Evolutionary conservation across 2,329 filamentous ascomycete species (phyloP), one percentile per base, ranked within the genome.

Genomic region (Macrophomina pseudophaseolina): DNA sequence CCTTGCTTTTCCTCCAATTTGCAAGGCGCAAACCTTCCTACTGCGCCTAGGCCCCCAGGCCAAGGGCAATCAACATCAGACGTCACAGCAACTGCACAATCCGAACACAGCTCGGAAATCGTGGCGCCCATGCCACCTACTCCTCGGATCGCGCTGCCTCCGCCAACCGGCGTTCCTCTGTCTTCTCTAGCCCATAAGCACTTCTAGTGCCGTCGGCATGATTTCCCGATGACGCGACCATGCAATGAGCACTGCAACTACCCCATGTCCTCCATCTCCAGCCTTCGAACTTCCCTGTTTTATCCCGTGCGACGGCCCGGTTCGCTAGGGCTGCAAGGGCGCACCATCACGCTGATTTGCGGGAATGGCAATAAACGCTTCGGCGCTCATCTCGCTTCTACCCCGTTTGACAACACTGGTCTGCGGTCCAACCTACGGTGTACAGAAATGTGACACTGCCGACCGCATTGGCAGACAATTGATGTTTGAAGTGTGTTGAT

Each of bases 381-480:
- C 51, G 51, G 51, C 51, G 30, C 42, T 60, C 56, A 60, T 60
- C 18, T 60, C 56, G 56, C 35, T 48, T 60, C 54, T 32, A 23
- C 49, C 56, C 44, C 35, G 58, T 16, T 48, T 49, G 58, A 49
- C 56, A 14, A 18, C 38, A 18, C 14, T 38, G 18, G 16, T 32
- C 14, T 7, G 6, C 51, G 32, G 30, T 38, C 8, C 7, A 23
- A 23, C 23, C 23, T 23, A 23, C 23, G 23, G 23, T 23, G 23
- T 3, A 3, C 23, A 23, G 23, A 23, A 23, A 23, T 23, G 23
- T 23, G 23, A 23, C 23, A 23, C 23, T 23, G 23, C 23, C 23
- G 23, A 23, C 23, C 23, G 23, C 23, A 23, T 23, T 23, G 23
- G 23, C 23, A 23, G 23, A 23, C 23, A 23, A 23, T 2, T 23